These are phyloP conservation scores for Scedosporium minutisporum DNA, from an alignment of 2,329 filamentous ascomycete species.

Conservation along the genomic window DNA sequence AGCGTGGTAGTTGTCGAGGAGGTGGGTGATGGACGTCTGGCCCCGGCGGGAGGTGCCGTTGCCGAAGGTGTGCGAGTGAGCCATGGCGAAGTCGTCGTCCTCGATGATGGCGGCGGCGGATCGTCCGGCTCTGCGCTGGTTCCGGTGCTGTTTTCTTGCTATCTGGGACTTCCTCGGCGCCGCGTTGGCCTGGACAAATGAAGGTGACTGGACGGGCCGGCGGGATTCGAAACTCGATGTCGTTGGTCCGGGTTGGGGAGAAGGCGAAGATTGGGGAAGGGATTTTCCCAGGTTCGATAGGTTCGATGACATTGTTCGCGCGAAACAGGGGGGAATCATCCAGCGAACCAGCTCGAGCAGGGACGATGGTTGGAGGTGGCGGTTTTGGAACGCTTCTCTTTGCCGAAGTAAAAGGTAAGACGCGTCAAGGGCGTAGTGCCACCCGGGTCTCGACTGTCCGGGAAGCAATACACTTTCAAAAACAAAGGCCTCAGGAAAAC, in stretches of 20 bases:
- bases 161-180: conserved; percentile 67
- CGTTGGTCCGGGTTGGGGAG: conserved; percentile 30
- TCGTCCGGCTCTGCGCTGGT: conserved; percentile 59
- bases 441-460: too few species aligned
- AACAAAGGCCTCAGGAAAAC: not conserved
- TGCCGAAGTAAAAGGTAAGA: too few species aligned
- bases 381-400: not conserved
- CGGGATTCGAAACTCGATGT: conserved; percentile 39
- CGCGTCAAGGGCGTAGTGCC: too few species aligned
- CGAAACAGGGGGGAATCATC: not conserved
- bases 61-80: conserved; percentile 56
- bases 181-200: conserved; percentile 18
- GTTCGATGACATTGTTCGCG: conserved; percentile 5
- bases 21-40: conserved; percentile 92
- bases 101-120: conserved; percentile 51
- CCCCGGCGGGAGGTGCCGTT: conserved; percentile 66
- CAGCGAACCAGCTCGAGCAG: not conserved
- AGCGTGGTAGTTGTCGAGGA: conserved; percentile 44
- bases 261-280: conserved; percentile 32
- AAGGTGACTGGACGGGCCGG: conserved; percentile 27
- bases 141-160: conserved; percentile 73
- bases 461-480: not conserved
- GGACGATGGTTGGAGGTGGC: not conserved
- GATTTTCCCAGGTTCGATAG: conserved; percentile 35
- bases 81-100: conserved; percentile 57